Conservation (phyloP, 2,329 filamentous ascomycete genomes). For the Cercospora sp. region DNA sequence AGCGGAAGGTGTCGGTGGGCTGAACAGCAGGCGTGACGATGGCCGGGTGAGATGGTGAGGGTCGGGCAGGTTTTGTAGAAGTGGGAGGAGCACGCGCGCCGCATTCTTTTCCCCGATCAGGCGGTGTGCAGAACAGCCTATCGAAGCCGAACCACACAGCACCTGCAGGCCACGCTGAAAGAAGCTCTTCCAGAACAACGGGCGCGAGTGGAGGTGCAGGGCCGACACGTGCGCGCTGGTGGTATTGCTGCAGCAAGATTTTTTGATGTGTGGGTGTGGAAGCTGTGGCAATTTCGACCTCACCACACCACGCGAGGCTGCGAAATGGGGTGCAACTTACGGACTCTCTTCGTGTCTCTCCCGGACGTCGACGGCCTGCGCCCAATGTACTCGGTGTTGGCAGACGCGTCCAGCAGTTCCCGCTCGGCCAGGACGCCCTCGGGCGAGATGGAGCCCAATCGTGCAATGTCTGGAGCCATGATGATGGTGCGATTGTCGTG, state of each 20-base stretch:
- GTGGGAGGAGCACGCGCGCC: neutral
- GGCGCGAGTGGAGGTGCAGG: constrained; percentile 13
- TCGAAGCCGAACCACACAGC: constrained; percentile 5
- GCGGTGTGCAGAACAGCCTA: constrained; percentile 8
- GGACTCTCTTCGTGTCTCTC: constrained; percentile 39
- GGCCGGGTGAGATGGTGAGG: neutral
- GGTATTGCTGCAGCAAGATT: constrained; percentile 6
- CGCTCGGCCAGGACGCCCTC: constrained; percentile 28
- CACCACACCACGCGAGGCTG: neutral
- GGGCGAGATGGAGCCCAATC: constrained; percentile 21
- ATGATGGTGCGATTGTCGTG: neutral
- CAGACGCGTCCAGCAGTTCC: constrained; percentile 33
- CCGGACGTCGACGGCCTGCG: constrained; percentile 37
- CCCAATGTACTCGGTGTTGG: constrained; percentile 35
- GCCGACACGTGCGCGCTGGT: constrained; percentile 4
- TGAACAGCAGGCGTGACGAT: neutral
- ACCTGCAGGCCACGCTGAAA: neutral
- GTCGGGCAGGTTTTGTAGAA: neutral
- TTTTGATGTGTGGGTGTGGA: neutral
- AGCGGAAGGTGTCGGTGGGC: neutral
- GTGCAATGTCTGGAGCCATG: constrained; percentile 27
- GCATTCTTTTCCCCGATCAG: constrained; percentile 13
- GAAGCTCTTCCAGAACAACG: constrained; percentile 12
- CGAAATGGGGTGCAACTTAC: constrained; percentile 31
- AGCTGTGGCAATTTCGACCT: neutral